Percentiles rank a stretch among this genome's conserved stretches.
phyloP scores from a whole-genome alignment of 768 basidiomycete genomes.

The Leccinum uliginosum region DNA sequence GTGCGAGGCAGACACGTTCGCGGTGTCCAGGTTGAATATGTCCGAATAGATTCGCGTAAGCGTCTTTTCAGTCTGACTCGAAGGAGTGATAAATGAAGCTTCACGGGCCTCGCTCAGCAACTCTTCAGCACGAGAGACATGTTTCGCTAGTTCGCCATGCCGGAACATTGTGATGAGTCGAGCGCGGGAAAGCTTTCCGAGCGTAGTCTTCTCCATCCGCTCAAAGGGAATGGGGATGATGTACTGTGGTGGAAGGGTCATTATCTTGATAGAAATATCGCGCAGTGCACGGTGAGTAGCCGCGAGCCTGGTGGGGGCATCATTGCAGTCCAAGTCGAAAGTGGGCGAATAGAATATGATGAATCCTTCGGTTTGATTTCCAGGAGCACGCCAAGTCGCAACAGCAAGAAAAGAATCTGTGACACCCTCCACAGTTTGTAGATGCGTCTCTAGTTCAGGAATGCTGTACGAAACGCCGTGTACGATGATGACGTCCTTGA shows the following conservation, averaged over 20 bases:
- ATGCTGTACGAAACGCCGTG: slow-evolving; percentile 12
- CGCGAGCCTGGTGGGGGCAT: not conserved
- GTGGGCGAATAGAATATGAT: not conserved
- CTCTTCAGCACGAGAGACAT: not conserved
- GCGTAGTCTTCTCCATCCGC: not conserved
- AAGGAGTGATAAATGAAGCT: not conserved
- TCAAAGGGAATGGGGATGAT: not conserved
- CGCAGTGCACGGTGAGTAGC: not conserved
- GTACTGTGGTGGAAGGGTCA: not conserved
- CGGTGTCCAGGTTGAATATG: not conserved
- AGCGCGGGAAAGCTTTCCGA: not conserved
- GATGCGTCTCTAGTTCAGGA: not conserved
- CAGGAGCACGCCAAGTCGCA: not conserved
- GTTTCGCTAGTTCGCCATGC: not conserved
- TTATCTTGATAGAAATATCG: not conserved
- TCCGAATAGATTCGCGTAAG: not conserved
- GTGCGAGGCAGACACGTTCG: not conserved
- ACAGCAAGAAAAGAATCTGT: not conserved
- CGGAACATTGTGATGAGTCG: not conserved
- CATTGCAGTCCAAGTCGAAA: not conserved
- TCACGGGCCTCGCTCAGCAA: not conserved
- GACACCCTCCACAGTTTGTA: not conserved
- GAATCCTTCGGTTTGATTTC: not conserved
- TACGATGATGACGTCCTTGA: slow-evolving; percentile 33
- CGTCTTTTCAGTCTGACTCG: not conserved